Conservation (phyloP, 129 eudicot genomes). For the Escallonia herrerae region DNA sequence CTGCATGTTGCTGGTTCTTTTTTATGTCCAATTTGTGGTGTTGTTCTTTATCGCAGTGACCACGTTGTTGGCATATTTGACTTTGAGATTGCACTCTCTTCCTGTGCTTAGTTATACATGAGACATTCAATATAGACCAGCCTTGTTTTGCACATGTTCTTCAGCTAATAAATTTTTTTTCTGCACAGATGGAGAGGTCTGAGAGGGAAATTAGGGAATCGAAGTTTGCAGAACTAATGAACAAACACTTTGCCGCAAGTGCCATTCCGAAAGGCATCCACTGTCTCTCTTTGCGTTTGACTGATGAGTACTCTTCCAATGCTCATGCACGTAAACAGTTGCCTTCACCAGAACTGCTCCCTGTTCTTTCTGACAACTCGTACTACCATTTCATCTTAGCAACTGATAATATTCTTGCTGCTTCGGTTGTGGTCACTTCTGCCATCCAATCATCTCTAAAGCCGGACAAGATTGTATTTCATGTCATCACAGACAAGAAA, state of each 20-base stretch:
- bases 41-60: too few species aligned
- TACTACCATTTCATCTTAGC: conserved; percentile 76
- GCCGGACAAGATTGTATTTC: conserved; percentile 86
- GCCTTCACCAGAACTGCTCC: conserved; percentile 94
- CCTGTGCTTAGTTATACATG: too few species aligned
- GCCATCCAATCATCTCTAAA: conserved; percentile 65
- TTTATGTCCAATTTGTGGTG: too few species aligned
- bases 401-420: conserved; percentile 92
- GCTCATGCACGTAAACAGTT: conserved; percentile 95
- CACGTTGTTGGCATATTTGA: too few species aligned
- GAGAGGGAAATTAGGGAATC: conserved; percentile 86
- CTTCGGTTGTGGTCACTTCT: conserved; percentile 93
- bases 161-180: conserved; percentile 7
- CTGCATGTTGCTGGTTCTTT: too few species aligned
- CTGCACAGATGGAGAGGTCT: conserved; percentile 81
- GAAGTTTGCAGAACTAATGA: conserved; percentile 86
- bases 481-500: conserved; percentile 93
- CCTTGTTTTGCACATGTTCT: conserved; percentile 1
- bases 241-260: conserved; percentile 97
- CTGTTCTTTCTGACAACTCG: conserved; percentile 86
- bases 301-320: conserved; percentile 94
- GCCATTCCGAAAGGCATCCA: conserved; percentile 91
- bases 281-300: conserved; percentile 86
- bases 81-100: too few species aligned
- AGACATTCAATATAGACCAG: neutral